Evolutionary conservation across 345 rosid species (phyloP), one percentile per base, ranked within the genome.

Genomic region (Populus alba): DNA sequence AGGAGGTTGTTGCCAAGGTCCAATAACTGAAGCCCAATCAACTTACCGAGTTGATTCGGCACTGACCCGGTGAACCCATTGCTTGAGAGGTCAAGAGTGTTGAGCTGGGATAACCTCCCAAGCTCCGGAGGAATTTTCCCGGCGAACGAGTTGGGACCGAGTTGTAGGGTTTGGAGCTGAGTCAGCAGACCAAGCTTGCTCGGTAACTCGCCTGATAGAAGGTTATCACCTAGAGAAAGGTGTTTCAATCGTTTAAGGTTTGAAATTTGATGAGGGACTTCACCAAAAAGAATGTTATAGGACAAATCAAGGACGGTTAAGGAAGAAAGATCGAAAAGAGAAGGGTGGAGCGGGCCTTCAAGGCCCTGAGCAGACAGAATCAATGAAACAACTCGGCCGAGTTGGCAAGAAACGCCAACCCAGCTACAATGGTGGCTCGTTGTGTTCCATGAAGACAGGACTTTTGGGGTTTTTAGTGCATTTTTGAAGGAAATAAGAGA

Each of bases 341-440:
- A 85, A 31, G 85, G 75, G 23, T 81, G 71, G 22, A 96, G 81
- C 7, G 77, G 85, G 9, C 94, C 93, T 2, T 43, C 69, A 29
- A 94, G 92, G 4, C 59, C 82, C 79, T 59, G 75, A 37, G 78
- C 51, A 0, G 94, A 61, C 38, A 96, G 86, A 17, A 76, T 23
- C 39, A 96, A 88, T 0, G 90, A 82, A 18, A 37, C 47, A 41
- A 96, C 97, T 66, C 83, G 80, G 22, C 89, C 90, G 41, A 61
- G 77, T 31, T 68, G 68, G 83, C 99, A 96, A 38, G 73, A 65
- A 5, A 96, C 92, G 18, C 98, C 99, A n/a, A 73, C 77, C 99
- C 99, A 96, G 59, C 78, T 69, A 73, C 98, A 96, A 70, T 85
- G 80, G 27, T 70, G 78, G 10, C 80, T 41, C 18, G 90, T 71